These are phyloP conservation scores for Coprinopsis strossmayeri DNA, from an alignment of 768 basidiomycete species.

Conservation along the genomic window DNA sequence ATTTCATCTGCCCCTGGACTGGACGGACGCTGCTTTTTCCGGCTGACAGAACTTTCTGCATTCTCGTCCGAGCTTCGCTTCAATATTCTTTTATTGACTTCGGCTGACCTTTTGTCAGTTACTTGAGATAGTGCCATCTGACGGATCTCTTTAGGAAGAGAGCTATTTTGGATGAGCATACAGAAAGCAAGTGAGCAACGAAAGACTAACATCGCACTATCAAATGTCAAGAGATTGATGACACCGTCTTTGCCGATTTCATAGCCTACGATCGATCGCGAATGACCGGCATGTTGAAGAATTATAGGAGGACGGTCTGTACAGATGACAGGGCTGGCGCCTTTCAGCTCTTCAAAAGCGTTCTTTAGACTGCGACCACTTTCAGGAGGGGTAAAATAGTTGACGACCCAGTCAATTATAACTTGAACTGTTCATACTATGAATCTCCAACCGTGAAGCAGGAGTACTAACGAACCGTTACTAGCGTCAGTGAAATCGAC, in stretches of 20 bases:
- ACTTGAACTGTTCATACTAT: conserved; percentile 31
- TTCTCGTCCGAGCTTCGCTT: not conserved
- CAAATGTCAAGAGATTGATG: conserved; percentile 66
- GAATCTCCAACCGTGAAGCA: not conserved
- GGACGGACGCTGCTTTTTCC: not conserved
- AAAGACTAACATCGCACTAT: conserved; percentile 23
- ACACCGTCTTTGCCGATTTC: conserved; percentile 55
- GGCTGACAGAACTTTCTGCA: not conserved
- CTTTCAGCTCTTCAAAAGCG: conserved; percentile 47
- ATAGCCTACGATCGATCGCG: conserved; percentile 81
- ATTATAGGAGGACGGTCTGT: conserved; percentile 76
- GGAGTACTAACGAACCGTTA: conserved; percentile 33
- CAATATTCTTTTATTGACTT: too few species aligned
- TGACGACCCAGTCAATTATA: conserved; percentile 66
- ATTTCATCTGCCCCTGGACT: not conserved
- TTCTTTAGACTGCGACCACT: conserved; percentile 20
- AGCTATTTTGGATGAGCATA: too few species aligned
- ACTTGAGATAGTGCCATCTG: conserved; percentile 1
- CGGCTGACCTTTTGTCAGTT: too few species aligned
- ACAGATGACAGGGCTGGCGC: conserved; percentile 42
- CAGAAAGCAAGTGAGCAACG: conserved; percentile 7
- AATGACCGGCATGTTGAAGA: conserved; percentile 80
- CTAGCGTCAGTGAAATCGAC: conserved; percentile 49
- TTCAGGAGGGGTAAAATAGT: conserved; percentile 50
- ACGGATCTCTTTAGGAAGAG: conserved; percentile 10